Evolutionary conservation across 1,284 basidiomycete species (phyloP), one percentile per base, ranked within the genome.

Genomic region (Pyrrhoderma noxium): DNA sequence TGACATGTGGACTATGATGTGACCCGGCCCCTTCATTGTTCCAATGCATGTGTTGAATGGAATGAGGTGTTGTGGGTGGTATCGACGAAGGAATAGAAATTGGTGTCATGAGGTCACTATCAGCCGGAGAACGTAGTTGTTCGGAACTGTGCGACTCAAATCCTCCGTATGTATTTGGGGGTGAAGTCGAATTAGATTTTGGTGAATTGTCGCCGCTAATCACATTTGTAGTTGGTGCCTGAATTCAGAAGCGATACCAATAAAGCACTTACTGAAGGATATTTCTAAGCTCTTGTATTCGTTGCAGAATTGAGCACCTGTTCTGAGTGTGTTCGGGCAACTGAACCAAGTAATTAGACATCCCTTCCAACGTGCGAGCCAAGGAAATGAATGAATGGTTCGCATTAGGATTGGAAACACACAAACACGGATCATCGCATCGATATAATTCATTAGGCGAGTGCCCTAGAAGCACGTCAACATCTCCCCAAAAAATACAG

Each of bases 81-180:
- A 52, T 51, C 8, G 50, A 47, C 31, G 49, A 34, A 3, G 45
- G 18, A 19, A 56, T 23, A 47, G 82, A 82, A 56, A 82, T 70
- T 3, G 82, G 82, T 22, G 81, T 79, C 71, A 85, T 67, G 54
- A 85, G 75, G 58, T 85, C 83, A 59, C 75, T 80, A 58, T 83
- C 83, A 1, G 79, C 75, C 2, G 80, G 75, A 57, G 72, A 71
- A 55, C 73, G 68, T 54, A 74, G 65, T 2, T 64, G 65, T 52
- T 73, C 72, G 61, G 53, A 49, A 16, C 37, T 13, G 34, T 53
- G 46, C 9, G 39, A 69, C 70, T 56, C 69, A 65, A 37, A 69
- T 61, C 48, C 58, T 60, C 46, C 64, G 58, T 46, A 62, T 59
- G 55, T 74, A 72, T 47, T 69, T 64, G 54, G 70, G 64, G 64